Conservation (phyloP, 352 stramenopile genomes). For the Phytopythium kandeliae region DNA sequence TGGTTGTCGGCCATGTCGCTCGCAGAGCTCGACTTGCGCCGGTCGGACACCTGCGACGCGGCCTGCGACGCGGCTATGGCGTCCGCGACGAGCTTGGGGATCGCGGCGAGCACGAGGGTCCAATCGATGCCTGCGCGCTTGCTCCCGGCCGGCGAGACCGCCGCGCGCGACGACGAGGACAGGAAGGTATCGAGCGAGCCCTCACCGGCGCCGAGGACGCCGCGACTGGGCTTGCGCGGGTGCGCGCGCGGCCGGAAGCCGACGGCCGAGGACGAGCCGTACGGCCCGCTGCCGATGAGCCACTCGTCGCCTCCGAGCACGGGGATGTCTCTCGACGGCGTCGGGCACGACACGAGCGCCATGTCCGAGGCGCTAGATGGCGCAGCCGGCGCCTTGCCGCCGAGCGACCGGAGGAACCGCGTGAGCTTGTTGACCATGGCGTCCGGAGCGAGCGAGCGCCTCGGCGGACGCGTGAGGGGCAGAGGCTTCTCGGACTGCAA, state of each 20-base stretch:
- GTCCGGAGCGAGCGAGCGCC: neutral
- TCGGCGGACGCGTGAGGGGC: neutral
- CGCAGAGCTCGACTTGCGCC: neutral
- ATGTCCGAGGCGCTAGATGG: conserved; percentile 6
- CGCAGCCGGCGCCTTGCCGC: conserved; percentile 27
- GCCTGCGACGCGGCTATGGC: conserved; percentile 11
- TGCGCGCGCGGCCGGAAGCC: conserved; percentile 12
- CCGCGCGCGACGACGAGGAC: too few relatives aligned
- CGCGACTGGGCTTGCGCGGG: neutral
- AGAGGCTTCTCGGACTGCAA: too few relatives aligned
- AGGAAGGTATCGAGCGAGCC: too few relatives aligned
- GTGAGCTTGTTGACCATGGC: conserved; percentile 51
- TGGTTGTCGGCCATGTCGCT: conserved; percentile 4
- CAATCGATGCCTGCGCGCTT: conserved; percentile 22
- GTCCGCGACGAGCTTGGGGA: conserved; percentile 39
- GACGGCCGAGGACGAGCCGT: conserved; percentile 29
- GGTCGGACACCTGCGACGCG: neutral
- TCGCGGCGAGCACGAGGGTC: conserved; percentile 23
- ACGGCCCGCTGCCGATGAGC: conserved; percentile 24
- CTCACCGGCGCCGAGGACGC: too few relatives aligned
- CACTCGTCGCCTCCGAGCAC: conserved; percentile 9
- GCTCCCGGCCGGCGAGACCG: neutral
- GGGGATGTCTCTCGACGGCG: neutral
- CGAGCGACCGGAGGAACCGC: conserved; percentile 41
- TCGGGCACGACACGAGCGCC: conserved; percentile 2